These are phyloP conservation scores for Platanthera zijinensis DNA, from an alignment of 106 monocot genomes.

Conservation along the genomic window DNA sequence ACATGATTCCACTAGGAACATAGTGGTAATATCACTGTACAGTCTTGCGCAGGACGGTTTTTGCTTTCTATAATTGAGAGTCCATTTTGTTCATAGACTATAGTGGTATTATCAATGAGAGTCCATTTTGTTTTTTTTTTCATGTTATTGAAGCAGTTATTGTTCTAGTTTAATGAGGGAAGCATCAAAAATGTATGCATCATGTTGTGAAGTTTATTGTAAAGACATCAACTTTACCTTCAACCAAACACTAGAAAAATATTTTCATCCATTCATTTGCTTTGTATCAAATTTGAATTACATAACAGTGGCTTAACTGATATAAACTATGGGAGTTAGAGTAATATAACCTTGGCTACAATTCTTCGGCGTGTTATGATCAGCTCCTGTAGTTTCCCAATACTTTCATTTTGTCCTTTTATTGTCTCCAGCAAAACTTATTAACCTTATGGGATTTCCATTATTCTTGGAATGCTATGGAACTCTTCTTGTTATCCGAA, in stretches of 20 bases:
- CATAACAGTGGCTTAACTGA: neutral
- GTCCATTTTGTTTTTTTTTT: too few relatives aligned
- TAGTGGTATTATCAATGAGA: too few relatives aligned
- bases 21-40: neutral
- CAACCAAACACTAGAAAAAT: neutral
- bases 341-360: neutral
- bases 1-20: neutral
- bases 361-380: neutral
- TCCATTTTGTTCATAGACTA: too few relatives aligned
- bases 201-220: neutral
- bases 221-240: neutral
- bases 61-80: neutral
- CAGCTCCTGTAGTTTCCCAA: neutral
- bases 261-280: neutral
- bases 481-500: neutral
- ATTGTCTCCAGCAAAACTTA: neutral
- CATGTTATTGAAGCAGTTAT: too few relatives aligned
- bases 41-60: neutral
- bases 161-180: too few relatives aligned
- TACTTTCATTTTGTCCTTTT: neutral
- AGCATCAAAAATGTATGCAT: neutral
- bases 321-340: neutral
- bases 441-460: neutral
- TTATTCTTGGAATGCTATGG: neutral
- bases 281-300: neutral